These are phyloP conservation scores for Fusarium oxysporum DNA, from an alignment of 2,329 filamentous ascomycete species.

Conservation along the genomic window DNA sequence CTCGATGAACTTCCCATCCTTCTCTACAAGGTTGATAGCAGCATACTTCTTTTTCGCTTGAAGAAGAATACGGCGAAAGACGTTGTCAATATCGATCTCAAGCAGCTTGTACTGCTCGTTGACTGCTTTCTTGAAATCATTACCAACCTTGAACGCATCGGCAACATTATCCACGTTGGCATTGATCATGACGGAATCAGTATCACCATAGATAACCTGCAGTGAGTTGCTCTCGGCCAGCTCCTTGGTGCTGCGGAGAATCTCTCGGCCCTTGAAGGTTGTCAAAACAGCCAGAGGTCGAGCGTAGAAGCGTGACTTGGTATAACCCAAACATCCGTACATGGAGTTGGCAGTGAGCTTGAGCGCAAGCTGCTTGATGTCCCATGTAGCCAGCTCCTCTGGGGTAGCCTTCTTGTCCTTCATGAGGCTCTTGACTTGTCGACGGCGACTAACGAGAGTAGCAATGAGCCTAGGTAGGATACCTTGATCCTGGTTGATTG, in stretches of 20 bases:
- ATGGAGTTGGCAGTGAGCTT: slow-evolving; percentile 99
- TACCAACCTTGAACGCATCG: slow-evolving; percentile 89
- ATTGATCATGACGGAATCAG: slow-evolving; percentile 99
- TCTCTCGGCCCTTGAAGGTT: slow-evolving; percentile 97
- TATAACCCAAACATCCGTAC: slow-evolving; percentile 98
- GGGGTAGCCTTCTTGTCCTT: slow-evolving; percentile 88
- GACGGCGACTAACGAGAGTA: slow-evolving; percentile 87
- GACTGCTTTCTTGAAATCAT: slow-evolving; percentile 94
- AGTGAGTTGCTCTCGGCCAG: slow-evolving; percentile 91
- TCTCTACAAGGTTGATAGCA: slow-evolving; percentile 91
- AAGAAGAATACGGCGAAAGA: slow-evolving; percentile 91
- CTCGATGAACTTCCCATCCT: slow-evolving; percentile 89
- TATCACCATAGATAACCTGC: slow-evolving; percentile 98
- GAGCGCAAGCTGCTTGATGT: slow-evolving; percentile 95
- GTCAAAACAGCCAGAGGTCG: slow-evolving; percentile 94
- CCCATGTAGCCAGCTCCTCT: slow-evolving; percentile 93
- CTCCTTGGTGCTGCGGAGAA: slow-evolving; percentile 94
- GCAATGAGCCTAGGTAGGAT: slow-evolving; percentile 92
- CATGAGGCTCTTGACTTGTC: slow-evolving; percentile 96
- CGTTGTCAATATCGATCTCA: slow-evolving; percentile 98
- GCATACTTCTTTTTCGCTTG: slow-evolving; percentile 99
- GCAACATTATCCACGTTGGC: slow-evolving; percentile 95
- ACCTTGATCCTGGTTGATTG: slow-evolving; percentile 80
- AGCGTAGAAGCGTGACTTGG: slow-evolving; percentile 96
- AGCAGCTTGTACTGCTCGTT: slow-evolving; percentile 93